Evolutionary conservation across 768 basidiomycete species (phyloP).

Genomic region (Coprinellus micaceus): DNA sequence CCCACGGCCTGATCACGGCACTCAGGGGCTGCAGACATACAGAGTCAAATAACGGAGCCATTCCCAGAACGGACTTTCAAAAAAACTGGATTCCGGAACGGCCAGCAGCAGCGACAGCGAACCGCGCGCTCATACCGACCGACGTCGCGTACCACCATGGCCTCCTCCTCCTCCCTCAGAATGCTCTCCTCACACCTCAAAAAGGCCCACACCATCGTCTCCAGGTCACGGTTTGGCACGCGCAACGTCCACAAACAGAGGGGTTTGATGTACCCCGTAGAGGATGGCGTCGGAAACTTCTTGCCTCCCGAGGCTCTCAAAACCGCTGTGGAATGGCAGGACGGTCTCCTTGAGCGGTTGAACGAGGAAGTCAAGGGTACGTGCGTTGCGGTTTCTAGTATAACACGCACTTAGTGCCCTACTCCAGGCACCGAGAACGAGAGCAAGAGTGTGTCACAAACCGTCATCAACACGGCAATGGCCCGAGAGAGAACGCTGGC

Average conservation of each 20-base stretch:
- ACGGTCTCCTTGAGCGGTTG: constrained; percentile 74
- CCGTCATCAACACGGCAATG: constrained; percentile 63
- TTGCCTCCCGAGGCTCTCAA: constrained; percentile 70
- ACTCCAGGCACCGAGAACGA: constrained; percentile 52
- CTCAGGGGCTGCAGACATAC: constrained; percentile 29
- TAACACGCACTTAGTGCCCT: background rate
- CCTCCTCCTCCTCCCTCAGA: constrained; percentile 3
- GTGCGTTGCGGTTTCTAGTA: constrained; percentile 15
- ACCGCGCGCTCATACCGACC: constrained; percentile 10
- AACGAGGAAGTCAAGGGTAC: constrained; percentile 73
- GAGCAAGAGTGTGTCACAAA: constrained; percentile 60
- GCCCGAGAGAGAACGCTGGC: constrained; percentile 58
- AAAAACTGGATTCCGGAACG: constrained; percentile 22
- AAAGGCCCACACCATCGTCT: constrained; percentile 24
- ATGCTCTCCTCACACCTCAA: constrained; percentile 16
- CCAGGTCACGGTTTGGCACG: constrained; percentile 21
- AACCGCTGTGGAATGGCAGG: constrained; percentile 78
- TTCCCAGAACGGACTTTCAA: background rate
- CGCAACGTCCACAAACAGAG: constrained; percentile 50
- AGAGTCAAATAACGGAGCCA: constrained; percentile 22
- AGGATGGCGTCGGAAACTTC: constrained; percentile 76
- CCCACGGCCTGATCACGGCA: constrained; percentile 13
- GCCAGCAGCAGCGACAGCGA: constrained; percentile 6
- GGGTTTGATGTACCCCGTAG: constrained; percentile 60
- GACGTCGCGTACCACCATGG: constrained; percentile 1